Evolutionary conservation across 306 rosid genomes (phyloP).

Genomic region (Corylus heterophylla): DNA sequence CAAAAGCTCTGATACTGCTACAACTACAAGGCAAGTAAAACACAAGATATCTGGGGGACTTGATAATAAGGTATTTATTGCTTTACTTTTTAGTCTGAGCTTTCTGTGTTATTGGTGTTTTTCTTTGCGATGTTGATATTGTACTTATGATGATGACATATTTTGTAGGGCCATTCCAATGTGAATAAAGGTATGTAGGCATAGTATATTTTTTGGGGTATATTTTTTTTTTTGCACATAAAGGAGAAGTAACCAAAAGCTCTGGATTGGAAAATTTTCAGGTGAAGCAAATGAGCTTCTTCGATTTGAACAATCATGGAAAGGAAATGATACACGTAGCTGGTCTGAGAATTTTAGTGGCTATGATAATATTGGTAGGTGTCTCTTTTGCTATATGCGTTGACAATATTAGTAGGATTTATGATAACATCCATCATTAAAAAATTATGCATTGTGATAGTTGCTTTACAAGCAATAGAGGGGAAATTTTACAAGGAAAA

Average conservation of each 20-base stretch:
- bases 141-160: neutral
- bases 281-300: slow-evolving; percentile 46
- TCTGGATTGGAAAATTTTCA: slow-evolving; percentile 34
- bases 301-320: slow-evolving; percentile 78
- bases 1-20: too few species aligned
- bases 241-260: slow-evolving; percentile 1
- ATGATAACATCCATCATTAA: too few species aligned
- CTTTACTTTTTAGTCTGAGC: neutral
- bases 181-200: slow-evolving; percentile 63
- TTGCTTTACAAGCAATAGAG: too few species aligned
- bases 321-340: slow-evolving; percentile 63
- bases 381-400: neutral
- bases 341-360: slow-evolving; percentile 36
- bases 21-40: slow-evolving; percentile 54
- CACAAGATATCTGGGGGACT: slow-evolving; percentile 69
- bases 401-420: too few species aligned
- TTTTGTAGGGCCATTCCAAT: slow-evolving; percentile 84
- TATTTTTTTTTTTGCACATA: neutral
- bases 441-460: too few species aligned
- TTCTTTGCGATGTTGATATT: neutral
- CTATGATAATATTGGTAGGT: slow-evolving; percentile 44
- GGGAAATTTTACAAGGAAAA: too few species aligned
- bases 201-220: slow-evolving; percentile 2
- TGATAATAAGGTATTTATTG: slow-evolving; percentile 55
- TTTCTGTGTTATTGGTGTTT: neutral